Conservation (phyloP, 2,329 filamentous ascomycete species). For the Elsinoe australis region DNA sequence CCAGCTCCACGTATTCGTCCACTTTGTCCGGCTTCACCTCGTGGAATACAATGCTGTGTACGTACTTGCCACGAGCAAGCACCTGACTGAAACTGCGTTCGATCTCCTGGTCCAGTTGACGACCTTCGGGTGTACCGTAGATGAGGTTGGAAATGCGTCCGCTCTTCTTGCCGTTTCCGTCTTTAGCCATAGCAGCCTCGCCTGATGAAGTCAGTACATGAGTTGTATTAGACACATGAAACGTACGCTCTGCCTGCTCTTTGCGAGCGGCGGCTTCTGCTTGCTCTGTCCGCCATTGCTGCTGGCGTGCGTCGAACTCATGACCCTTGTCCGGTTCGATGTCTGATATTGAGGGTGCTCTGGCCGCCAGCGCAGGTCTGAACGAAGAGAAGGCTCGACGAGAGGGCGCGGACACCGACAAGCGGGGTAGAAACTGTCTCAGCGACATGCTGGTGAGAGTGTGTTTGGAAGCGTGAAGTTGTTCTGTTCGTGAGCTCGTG, state of each 20-base stretch:
- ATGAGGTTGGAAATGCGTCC: conserved; percentile 74
- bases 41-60: conserved; percentile 96
- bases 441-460: conserved; percentile 5
- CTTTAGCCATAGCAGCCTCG: conserved; percentile 52
- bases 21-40: conserved; percentile 92
- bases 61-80: conserved; percentile 90
- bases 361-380: conserved; percentile 13
- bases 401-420: neutral
- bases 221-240: conserved; percentile 23
- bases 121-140: conserved; percentile 92
- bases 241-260: conserved; percentile 78
- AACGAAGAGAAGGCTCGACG: conserved; percentile 1
- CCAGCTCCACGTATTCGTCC: conserved; percentile 84
- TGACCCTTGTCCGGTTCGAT: conserved; percentile 65
- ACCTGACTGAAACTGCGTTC: conserved; percentile 95
- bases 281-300: conserved; percentile 76
- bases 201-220: conserved; percentile 27
- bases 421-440: conserved; percentile 11
- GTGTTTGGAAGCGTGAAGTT: neutral
- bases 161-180: conserved; percentile 56
- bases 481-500: no score
- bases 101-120: conserved; percentile 90
- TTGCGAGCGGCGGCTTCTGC: conserved; percentile 57
- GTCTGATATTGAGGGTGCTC: conserved; percentile 73
- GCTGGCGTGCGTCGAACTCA: conserved; percentile 75